Percentiles rank a stretch among this genome's conserved stretches.
Evolutionary conservation across 2,329 filamentous ascomycete species (phyloP).

Genomic region (Colletotrichum lentis): DNA sequence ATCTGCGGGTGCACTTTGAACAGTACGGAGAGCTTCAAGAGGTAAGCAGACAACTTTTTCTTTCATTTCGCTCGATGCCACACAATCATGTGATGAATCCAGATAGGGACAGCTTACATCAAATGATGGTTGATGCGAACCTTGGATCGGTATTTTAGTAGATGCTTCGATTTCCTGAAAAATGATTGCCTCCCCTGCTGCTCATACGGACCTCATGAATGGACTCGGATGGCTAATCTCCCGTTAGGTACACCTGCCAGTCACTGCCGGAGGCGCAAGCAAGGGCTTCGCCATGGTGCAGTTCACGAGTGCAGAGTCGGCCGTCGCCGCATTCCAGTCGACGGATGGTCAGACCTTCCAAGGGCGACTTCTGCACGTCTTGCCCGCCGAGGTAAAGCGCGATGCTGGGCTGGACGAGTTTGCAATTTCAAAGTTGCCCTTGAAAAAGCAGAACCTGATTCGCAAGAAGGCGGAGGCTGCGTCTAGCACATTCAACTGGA

Average conservation of each 20-base stretch:
- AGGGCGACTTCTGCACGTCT: constrained; percentile 88
- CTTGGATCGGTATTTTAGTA: constrained; percentile 99
- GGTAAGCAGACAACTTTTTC: constrained; percentile 67
- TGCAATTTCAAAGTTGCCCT: constrained; percentile 85
- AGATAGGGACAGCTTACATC: constrained; percentile 99
- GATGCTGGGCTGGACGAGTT: constrained; percentile 86
- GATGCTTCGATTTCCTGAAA: constrained; percentile 93
- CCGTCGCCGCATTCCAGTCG: constrained; percentile 79
- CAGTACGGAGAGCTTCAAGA: constrained; percentile 82
- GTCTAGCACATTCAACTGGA: constrained; percentile 87
- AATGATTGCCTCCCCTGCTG: constrained; percentile 46
- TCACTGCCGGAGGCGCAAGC: constrained; percentile 74
- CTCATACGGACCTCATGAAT: constrained; percentile 3
- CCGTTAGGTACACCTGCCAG: constrained; percentile 82
- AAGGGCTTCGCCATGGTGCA: constrained; percentile 93
- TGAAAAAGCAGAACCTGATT: constrained; percentile 94
- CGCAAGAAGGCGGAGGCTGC: constrained; percentile 83
- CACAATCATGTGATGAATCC: constrained; percentile 79
- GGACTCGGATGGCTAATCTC: constrained; percentile 39
- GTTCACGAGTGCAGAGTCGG: constrained; percentile 75
- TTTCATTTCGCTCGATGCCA: constrained; percentile 14
- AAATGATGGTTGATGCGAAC: constrained; percentile 84
- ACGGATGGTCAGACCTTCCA: constrained; percentile 90
- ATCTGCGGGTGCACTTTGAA: constrained; percentile 76
- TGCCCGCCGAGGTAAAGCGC: constrained; percentile 84